A percentile compares a stretch with the other conserved stretches of the same genome.
phyloP scores from a whole-genome alignment of 192 early-diverging fungal genomes.

The Mortierella antarctica region DNA sequence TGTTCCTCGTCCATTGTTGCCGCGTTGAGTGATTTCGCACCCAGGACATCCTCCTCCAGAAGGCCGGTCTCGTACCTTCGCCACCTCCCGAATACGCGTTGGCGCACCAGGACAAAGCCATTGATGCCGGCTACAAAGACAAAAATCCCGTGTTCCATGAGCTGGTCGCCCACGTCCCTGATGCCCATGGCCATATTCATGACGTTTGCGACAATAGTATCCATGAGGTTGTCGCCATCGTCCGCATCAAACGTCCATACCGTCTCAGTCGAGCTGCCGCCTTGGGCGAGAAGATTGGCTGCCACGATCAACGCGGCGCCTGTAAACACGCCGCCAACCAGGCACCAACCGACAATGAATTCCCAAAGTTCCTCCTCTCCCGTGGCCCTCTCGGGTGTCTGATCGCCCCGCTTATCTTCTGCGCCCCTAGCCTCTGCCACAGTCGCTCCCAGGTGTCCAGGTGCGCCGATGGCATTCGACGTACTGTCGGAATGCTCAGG shows the following conservation, averaged over 20 bases:
- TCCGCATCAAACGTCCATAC: conserved; percentile 33
- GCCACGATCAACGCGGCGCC: conserved; percentile 19
- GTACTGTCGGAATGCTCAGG: too few species aligned
- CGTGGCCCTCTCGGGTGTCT: neutral
- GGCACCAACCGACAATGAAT: conserved; percentile 39
- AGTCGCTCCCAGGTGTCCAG: neutral
- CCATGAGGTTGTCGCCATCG: conserved; percentile 25
- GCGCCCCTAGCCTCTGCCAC: neutral
- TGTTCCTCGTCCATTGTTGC: conserved; percentile 47
- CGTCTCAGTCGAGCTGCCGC: neutral
- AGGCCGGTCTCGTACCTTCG: conserved; percentile 23
- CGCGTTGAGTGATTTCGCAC: neutral
- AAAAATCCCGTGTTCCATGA: conserved; percentile 50
- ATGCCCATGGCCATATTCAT: conserved; percentile 34
- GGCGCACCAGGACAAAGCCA: conserved; percentile 28
- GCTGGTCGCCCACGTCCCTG: conserved; percentile 35
- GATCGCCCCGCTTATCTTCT: neutral
- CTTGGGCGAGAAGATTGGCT: conserved; percentile 12
- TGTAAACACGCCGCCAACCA: conserved; percentile 20
- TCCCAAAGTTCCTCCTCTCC: conserved; percentile 39
- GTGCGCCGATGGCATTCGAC: too few species aligned
- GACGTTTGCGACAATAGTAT: conserved; percentile 22
- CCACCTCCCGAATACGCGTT: conserved; percentile 29
- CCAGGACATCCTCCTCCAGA: conserved; percentile 46
- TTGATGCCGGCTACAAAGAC: conserved; percentile 40